phyloP scores from a whole-genome alignment of 306 rosid genomes.

The Erythrophleum fordii region DNA sequence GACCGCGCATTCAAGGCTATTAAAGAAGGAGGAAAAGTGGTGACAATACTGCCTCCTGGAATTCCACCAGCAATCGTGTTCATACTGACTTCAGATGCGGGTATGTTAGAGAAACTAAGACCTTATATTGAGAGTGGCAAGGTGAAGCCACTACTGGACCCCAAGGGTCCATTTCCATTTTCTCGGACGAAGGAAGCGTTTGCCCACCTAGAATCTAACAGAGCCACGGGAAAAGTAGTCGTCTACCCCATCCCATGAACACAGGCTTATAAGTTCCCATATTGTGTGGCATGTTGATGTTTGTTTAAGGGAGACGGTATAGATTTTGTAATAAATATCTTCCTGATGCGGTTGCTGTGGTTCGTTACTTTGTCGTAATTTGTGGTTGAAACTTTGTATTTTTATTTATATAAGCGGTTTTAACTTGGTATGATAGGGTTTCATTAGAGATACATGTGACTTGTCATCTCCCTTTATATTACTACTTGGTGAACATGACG shows the following conservation, averaged over 20 bases:
- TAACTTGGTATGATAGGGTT: background rate
- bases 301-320: background rate
- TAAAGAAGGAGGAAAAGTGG: conserved; percentile 71
- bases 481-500: background rate
- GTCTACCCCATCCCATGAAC: conserved; percentile 63
- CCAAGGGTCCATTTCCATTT: conserved; percentile 70
- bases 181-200: conserved; percentile 63
- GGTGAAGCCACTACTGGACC: conserved; percentile 73
- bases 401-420: background rate
- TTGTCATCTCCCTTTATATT: background rate
- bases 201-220: conserved; percentile 53
- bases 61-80: background rate
- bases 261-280: background rate
- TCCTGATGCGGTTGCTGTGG: background rate
- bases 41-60: conserved; percentile 51
- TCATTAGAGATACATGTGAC: background rate
- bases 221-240: conserved; percentile 70
- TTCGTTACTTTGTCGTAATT: background rate
- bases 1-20: conserved; percentile 59
- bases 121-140: background rate
- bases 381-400: background rate
- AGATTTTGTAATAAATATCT: background rate
- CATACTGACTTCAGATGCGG: background rate
- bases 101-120: background rate
- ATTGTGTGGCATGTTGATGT: background rate